Percentiles rank a stretch among this genome's conserved stretches.
Conservation (phyloP, 1,284 basidiomycete species). For the Leccinum variabile region DNA sequence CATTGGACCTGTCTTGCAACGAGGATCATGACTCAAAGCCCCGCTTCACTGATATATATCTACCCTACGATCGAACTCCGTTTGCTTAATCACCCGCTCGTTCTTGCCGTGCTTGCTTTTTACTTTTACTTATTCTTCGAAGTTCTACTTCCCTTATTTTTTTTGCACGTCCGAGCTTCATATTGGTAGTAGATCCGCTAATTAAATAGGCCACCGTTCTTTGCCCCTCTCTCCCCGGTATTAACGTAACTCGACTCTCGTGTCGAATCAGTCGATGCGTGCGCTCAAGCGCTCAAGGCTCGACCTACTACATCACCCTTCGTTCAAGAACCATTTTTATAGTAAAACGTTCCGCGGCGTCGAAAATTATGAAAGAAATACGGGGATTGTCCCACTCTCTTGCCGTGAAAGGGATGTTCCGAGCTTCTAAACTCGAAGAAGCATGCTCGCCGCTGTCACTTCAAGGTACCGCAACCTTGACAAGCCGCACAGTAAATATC, state of each 20-base stretch:
- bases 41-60: not conserved
- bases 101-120: conserved; percentile 1
- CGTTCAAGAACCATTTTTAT: not conserved
- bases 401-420: not conserved
- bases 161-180: conserved; percentile 5
- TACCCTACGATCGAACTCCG: conserved; percentile 16
- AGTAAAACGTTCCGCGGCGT: not conserved
- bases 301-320: not conserved
- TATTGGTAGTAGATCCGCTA: conserved; percentile 26
- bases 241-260: not conserved
- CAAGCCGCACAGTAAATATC: not conserved
- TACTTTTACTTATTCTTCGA: conserved; percentile 2
- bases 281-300: too few species aligned
- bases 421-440: not conserved
- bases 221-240: not conserved
- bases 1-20: conserved; percentile 15
- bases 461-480: not conserved
- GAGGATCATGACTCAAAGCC: conserved; percentile 32
- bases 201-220: conserved; percentile 13
- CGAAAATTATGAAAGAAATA: not conserved
- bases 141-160: not conserved
- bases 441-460: not conserved
- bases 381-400: not conserved
- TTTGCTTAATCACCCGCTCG: conserved; percentile 25
- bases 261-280: too few species aligned